These are phyloP conservation scores for Litchi chinensis DNA, from an alignment of 345 rosid genomes.

Conservation along the genomic window DNA sequence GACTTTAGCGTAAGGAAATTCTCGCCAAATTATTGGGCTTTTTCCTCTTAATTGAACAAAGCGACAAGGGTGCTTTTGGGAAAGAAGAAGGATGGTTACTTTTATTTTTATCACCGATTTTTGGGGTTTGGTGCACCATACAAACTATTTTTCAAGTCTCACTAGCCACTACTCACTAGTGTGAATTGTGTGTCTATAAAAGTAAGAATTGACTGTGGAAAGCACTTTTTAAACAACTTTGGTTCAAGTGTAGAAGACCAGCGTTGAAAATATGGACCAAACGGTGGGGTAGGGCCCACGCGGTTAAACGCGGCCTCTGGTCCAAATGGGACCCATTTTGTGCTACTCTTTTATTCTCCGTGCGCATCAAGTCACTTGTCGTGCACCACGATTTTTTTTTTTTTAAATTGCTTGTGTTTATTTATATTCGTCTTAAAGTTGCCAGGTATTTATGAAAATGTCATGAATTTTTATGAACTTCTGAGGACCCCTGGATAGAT, in stretches of 20 bases:
- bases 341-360: neutral
- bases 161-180: neutral
- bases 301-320: conserved; percentile 8
- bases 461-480: neutral
- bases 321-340: conserved; percentile 7
- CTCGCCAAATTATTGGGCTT: conserved; percentile 6
- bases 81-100: neutral
- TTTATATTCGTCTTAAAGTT: neutral
- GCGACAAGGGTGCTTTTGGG: conserved; percentile 18
- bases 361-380: neutral
- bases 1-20: conserved; percentile 16
- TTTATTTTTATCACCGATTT: neutral
- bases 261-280: conserved; percentile 12
- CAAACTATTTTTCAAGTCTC: conserved; percentile 13
- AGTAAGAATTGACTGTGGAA: neutral
- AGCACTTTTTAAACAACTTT: neutral
- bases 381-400: neutral
- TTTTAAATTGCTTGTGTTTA: no score
- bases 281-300: conserved; percentile 28
- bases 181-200: neutral
- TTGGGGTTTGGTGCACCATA: neutral
- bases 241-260: conserved; percentile 19
- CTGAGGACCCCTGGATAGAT: conserved; percentile 12
- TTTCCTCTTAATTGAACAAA: conserved; percentile 8
- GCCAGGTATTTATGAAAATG: neutral